phyloP scores from a whole-genome alignment of 2,329 filamentous ascomycete genomes.

The Cadophora malorum region DNA sequence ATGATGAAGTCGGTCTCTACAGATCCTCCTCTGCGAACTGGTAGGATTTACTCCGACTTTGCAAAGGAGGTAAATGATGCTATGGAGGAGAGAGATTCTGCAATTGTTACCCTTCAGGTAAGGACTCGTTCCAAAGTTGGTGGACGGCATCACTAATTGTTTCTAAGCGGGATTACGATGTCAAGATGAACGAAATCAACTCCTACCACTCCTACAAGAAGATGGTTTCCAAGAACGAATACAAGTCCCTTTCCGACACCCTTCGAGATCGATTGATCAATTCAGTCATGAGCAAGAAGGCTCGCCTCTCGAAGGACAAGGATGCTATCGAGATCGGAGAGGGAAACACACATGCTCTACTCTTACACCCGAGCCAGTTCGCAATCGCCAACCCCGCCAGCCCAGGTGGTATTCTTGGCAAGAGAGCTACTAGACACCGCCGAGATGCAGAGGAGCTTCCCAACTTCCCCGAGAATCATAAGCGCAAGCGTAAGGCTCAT shows the following conservation, averaged over 20 bases:
- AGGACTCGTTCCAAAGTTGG: slow-evolving; percentile 43
- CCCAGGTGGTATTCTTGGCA: slow-evolving; percentile 67
- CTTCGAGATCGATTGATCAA: slow-evolving; percentile 72
- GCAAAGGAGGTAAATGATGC: slow-evolving; percentile 86
- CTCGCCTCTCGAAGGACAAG: slow-evolving; percentile 68
- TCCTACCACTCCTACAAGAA: slow-evolving; percentile 66
- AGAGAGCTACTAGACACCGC: slow-evolving; percentile 66
- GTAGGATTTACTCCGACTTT: slow-evolving; percentile 85
- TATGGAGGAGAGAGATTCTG: slow-evolving; percentile 85
- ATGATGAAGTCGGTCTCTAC: slow-evolving; percentile 47
- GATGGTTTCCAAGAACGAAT: slow-evolving; percentile 67
- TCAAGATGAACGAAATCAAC: slow-evolving; percentile 64
- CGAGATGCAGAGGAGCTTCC: slow-evolving; percentile 64
- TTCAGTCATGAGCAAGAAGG: slow-evolving; percentile 68
- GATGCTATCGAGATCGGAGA: slow-evolving; percentile 72
- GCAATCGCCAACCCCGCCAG: slow-evolving; percentile 69
- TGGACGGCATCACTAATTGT: slow-evolving; percentile 33
- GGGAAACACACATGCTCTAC: slow-evolving; percentile 60
- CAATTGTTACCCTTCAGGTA: slow-evolving; percentile 83
- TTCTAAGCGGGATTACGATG: slow-evolving; percentile 65
- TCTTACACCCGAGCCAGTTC: slow-evolving; percentile 72
- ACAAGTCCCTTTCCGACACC: slow-evolving; percentile 63
- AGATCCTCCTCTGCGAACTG: slow-evolving; percentile 65
- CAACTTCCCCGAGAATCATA: slow-evolving; percentile 62
- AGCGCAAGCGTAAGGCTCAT: slow-evolving; percentile 65